Evolutionary conservation across 805 yeast species (phyloP).

Genomic region (Hanseniaspora clermontiae): DNA sequence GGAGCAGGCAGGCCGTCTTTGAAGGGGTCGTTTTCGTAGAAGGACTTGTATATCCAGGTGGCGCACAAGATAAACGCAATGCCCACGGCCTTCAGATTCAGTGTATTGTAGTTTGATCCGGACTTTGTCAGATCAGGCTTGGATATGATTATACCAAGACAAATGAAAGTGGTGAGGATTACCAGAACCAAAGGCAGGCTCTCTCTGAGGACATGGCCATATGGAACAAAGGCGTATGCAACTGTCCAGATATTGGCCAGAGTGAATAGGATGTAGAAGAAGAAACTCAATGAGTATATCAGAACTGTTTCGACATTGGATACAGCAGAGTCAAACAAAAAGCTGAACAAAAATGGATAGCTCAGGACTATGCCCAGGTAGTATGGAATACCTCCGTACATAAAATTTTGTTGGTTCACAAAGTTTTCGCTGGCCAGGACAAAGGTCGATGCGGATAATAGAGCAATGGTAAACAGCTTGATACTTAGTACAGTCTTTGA

Average conservation of each 20-base stretch:
- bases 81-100: not conserved
- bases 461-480: conserved; percentile 21
- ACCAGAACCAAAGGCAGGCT: conserved; percentile 66
- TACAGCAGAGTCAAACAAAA: conserved; percentile 24
- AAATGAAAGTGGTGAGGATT: conserved; percentile 40
- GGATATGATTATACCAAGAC: conserved; percentile 35
- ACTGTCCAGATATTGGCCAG: conserved; percentile 92
- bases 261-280: conserved; percentile 41
- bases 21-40: conserved; percentile 22
- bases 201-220: conserved; percentile 78
- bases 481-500: not conserved
- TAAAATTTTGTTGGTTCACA: conserved; percentile 26
- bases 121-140: not conserved
- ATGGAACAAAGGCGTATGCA: conserved; percentile 97
- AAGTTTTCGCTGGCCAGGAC: conserved; percentile 19
- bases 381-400: conserved; percentile 60
- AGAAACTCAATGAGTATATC: conserved; percentile 38
- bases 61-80: conserved; percentile 16
- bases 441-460: conserved; percentile 23
- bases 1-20: conserved; percentile 43
- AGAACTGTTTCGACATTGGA: conserved; percentile 41
- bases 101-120: not conserved
- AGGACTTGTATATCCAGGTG: conserved; percentile 18
- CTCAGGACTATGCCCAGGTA: conserved; percentile 48
- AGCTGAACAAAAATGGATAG: conserved; percentile 53